Conservation (phyloP, 441 rosid species). For the Viola pubescens region DNA sequence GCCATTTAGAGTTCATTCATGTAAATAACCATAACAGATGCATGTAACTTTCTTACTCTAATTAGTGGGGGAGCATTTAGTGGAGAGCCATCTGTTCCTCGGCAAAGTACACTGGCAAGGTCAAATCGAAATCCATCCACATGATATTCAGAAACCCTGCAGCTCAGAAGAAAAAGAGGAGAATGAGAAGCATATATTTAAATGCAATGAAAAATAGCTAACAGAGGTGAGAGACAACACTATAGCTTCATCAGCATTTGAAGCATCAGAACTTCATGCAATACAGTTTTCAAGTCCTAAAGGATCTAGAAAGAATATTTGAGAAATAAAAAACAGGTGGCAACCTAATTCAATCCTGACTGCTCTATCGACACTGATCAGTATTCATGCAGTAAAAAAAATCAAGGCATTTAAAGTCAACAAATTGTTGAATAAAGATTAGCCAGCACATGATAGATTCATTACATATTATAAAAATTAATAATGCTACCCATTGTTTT, state of each 20-base stretch:
- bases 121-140: conserved; percentile 96
- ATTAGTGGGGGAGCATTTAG: conserved; percentile 73
- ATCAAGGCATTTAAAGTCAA: background rate
- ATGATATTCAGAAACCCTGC: conserved; percentile 77
- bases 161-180: conserved; percentile 10
- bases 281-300: no score
- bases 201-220: background rate
- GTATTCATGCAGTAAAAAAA: background rate
- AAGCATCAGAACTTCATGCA: background rate
- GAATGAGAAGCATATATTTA: conserved; percentile 4
- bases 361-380: background rate
- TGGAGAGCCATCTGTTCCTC: conserved; percentile 87
- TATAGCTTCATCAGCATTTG: background rate
- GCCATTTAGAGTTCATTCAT: background rate
- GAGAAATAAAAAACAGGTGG: background rate
- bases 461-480: background rate
- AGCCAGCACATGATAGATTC: no score
- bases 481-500: background rate
- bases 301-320: background rate
- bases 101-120: conserved; percentile 91
- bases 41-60: conserved; percentile 40
- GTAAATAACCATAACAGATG: background rate
- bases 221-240: background rate
- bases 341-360: background rate
- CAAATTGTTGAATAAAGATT: background rate